phyloP scores from a whole-genome alignment of 768 basidiomycete genomes.

The Mycena floridula region DNA sequence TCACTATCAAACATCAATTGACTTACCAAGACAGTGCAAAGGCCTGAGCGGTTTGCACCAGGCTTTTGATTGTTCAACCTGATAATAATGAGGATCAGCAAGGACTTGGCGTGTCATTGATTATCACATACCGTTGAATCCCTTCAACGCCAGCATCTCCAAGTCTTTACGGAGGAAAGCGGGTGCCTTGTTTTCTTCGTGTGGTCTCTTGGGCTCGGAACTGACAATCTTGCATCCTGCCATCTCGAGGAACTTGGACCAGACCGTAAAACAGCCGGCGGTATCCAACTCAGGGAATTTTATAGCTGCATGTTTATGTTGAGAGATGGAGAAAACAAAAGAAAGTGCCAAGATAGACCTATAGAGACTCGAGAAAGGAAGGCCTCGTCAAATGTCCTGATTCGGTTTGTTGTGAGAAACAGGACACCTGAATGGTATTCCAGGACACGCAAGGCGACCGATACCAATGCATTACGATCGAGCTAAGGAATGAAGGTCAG shows the following conservation, averaged over 20 bases:
- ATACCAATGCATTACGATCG: conserved; percentile 18
- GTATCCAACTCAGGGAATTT: conserved; percentile 19
- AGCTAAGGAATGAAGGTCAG: conserved; percentile 3
- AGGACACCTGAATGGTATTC: conserved; percentile 33
- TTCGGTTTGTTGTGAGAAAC: conserved; percentile 31
- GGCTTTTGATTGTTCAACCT: conserved; percentile 23
- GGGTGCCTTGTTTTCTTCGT: conserved; percentile 7
- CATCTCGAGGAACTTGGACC: no score
- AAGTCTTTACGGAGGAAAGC: conserved; percentile 11
- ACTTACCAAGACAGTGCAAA: conserved; percentile 17
- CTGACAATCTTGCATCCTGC: conserved; percentile 6
- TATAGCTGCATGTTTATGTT: conserved; percentile 9
- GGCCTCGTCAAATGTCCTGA: conserved; percentile 30
- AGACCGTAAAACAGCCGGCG: conserved; percentile 13
- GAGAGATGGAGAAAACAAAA: neutral
- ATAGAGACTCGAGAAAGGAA: conserved; percentile 32
- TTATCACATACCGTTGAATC: conserved; percentile 17
- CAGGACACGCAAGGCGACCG: conserved; percentile 21
- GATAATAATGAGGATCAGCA: neutral
- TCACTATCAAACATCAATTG: neutral
- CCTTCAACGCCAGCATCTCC: conserved; percentile 15
- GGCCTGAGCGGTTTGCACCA: conserved; percentile 23
- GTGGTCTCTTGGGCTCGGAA: neutral
- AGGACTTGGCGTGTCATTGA: neutral
- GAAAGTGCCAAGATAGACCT: conserved; percentile 7